These are phyloP conservation scores for Rhodomyrtus tomentosa DNA, from an alignment of 345 rosid genomes.

Conservation along the genomic window DNA sequence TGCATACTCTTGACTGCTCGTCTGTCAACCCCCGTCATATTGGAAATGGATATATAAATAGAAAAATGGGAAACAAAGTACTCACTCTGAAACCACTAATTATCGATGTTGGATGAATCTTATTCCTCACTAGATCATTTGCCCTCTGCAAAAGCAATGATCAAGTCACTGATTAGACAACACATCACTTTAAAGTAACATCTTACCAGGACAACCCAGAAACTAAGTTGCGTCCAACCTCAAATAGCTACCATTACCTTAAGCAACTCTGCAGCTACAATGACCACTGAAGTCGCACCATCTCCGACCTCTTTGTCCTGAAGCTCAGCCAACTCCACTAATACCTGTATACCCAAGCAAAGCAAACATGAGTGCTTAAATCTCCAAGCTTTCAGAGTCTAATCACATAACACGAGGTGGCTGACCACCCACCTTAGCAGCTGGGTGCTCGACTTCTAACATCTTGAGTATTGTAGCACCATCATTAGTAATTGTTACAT, in stretches of 20 bases:
- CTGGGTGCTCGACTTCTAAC: slow-evolving; percentile 95
- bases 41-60: not conserved
- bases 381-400: not conserved
- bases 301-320: slow-evolving; percentile 98
- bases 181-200: not conserved
- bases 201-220: not conserved
- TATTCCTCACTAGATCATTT: slow-evolving; percentile 91
- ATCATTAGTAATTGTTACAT: slow-evolving; percentile 88
- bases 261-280: slow-evolving; percentile 87
- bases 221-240: not conserved
- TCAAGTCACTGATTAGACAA: not conserved
- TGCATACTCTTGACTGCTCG: not conserved
- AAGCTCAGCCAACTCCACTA: slow-evolving; percentile 97
- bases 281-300: slow-evolving; percentile 92
- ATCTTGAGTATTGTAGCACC: slow-evolving; percentile 93
- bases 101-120: slow-evolving; percentile 93
- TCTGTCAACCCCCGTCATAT: not conserved
- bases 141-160: slow-evolving; percentile 48
- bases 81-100: slow-evolving; percentile 89
- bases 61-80: not conserved
- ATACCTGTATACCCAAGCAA: slow-evolving; percentile 37
- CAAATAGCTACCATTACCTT: slow-evolving; percentile 22
- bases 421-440: slow-evolving; percentile 68
- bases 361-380: not conserved
- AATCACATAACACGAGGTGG: not conserved